phyloP scores from a whole-genome alignment of 2,329 filamentous ascomycete species.

The Venturia asperata region DNA sequence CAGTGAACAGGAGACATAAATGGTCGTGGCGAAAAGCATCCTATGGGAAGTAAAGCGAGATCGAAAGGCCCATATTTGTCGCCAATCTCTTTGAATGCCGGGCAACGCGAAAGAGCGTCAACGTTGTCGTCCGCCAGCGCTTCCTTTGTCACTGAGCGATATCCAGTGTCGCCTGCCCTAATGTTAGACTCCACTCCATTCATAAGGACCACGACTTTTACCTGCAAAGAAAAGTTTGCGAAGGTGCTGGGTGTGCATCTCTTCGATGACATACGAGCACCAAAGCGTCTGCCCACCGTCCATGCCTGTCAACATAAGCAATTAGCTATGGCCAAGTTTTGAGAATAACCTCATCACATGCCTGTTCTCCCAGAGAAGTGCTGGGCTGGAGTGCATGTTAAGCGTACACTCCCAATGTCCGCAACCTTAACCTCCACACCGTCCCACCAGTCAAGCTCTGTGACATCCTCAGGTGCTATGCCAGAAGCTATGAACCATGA shows the following conservation, averaged over 20 bases:
- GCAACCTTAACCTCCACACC: slow-evolving; percentile 31
- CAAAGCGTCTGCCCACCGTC: slow-evolving; percentile 35
- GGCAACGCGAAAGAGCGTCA: slow-evolving; percentile 37
- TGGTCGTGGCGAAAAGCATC: slow-evolving; percentile 40
- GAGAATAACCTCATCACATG: background rate
- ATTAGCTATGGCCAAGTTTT: slow-evolving; percentile 26
- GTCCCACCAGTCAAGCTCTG: slow-evolving; percentile 47
- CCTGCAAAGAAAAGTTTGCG: slow-evolving; percentile 38
- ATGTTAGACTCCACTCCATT: background rate
- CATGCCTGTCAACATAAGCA: slow-evolving; percentile 22
- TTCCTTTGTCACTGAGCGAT: slow-evolving; percentile 33
- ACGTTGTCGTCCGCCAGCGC: slow-evolving; percentile 25
- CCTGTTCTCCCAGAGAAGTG: slow-evolving; percentile 40
- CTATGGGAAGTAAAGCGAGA: slow-evolving; percentile 44
- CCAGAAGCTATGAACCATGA: slow-evolving; percentile 33
- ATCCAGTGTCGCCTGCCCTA: slow-evolving; percentile 41
- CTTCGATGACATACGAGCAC: slow-evolving; percentile 42
- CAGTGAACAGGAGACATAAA: slow-evolving; percentile 42
- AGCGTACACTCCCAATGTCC: slow-evolving; percentile 32
- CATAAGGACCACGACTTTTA: background rate
- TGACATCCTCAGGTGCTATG: slow-evolving; percentile 34
- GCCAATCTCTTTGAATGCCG: slow-evolving; percentile 43
- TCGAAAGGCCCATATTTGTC: slow-evolving; percentile 42
- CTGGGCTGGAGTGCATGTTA: slow-evolving; percentile 44
- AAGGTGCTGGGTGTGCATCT: slow-evolving; percentile 18